Base-by-base conservation (phyloP, 345 rosid species). In the Bruguiera parviflora region DNA sequence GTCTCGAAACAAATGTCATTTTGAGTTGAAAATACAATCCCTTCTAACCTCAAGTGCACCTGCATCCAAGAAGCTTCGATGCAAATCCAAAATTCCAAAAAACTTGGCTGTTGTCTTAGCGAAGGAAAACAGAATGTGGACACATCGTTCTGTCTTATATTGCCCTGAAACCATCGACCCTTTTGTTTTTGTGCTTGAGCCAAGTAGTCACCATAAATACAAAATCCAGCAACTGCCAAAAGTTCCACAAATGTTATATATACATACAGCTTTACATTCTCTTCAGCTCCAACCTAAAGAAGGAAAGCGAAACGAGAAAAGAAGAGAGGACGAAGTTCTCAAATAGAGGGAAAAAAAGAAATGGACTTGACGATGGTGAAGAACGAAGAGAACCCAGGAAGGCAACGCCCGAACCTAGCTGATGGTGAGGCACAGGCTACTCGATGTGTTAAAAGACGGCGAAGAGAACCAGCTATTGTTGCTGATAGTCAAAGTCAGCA, bases 381-480 rank as follows among this genome's bases (percentile, higher is more conserved):
- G 71, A 76, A 57, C 2, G 88, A 86, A 69, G 76, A 65, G 27
- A 71, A 29, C 75, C 73, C 28, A 9, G 74, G 80, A 61, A 81
- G 73, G 47, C 78, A 65, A 33, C 71, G 75, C 1, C 24, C 33
- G 63, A 63, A n/a, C 57, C 3, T n/a, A 16, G 69, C 35, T 13
- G 81, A 68, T 13, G 60, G 55, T 2, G 76, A 73, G 27, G 18
- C 60, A 3, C 65, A 73, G 55, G 62, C 72, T 4, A n/a, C 63
- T n/a, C 76, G 82, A 51, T 62, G 77, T 53, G 84, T 79, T 31
- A 85, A 83, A 39, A 77, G 87, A 52, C 76, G 86, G 65, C 75
- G 85, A 61, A 80, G 89, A 70, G 85, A 80, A 27, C 78, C 77
- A 33, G 71, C 70, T 4, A 25, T 63, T 13, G 59, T 59, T 53